Base-by-base conservation (phyloP, 768 basidiomycete species). In the Serendipita indica region DNA sequence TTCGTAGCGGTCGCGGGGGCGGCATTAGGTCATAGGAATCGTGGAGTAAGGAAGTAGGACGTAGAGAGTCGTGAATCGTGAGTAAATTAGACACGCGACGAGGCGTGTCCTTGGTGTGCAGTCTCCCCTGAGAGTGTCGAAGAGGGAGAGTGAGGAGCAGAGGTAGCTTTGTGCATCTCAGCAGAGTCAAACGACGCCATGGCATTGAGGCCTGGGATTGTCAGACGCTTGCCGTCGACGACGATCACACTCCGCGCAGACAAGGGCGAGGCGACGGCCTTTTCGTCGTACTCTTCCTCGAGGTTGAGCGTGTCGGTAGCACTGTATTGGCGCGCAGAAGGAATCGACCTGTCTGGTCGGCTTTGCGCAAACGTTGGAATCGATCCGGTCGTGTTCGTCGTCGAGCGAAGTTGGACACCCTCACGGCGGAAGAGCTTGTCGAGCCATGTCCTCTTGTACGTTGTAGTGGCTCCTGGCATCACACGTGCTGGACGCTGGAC, bases 281-380 rank as follows among this genome's bases (percentile, higher is more conserved):
- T 18, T 39, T 39, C 35, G 6, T n/a, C 41, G 27, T 43, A n/a
- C 18, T 18, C 18, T 18, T 54, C 49, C 7, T 54, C 49, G n/a
- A 25, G 30, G 49, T 54, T 54, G 49, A 54, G 49, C 16, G 49
- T 54, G n/a, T 54, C 49, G 1, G 49, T 54, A 18, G 49, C 49
- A 54, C 49, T 54, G 16, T 18, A 22, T 54, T 18, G 49, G 12
- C 49, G 12, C 2, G 49, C 49, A 54, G 49, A 54, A 10, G 49
- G 49, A 28, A 54, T 54, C 49, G 49, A 54, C 30, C 30, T 54
- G 20, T 10, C 10, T 16, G 3, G 22, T 7, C 7, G 49, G 6
- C 41, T 25, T 18, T 27, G 10, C 7, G 12, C 10, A 27, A 54
- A 54, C 49, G 49, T 54, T 6, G 49, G 49, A 28, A 54, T 27